Percentiles rank a stretch among this genome's conserved stretches.
Evolutionary conservation across 176 grass and related monocot genomes (phyloP).

Genomic region (Carex pumila): DNA sequence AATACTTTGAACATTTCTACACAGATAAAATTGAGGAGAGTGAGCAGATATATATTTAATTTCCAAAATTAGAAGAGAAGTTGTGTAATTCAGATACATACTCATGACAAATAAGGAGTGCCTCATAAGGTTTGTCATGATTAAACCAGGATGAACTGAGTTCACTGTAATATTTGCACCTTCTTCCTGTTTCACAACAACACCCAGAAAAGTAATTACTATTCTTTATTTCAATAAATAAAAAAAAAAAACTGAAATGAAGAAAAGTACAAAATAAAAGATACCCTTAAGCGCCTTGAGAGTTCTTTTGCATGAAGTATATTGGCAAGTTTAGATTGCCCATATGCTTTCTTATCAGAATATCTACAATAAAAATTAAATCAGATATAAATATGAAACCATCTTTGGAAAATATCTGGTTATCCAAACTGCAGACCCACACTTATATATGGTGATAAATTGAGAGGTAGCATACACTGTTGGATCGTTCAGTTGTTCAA

Average conservation of each 20-base stretch:
- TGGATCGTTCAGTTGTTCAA: conserved; percentile 59
- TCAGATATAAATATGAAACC: conserved; percentile 14
- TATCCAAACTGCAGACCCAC: neutral
- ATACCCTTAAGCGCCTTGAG: conserved; percentile 66
- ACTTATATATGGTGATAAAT: neutral
- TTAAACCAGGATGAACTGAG: conserved; percentile 88
- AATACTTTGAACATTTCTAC: conserved; percentile 49
- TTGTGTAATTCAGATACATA: conserved; percentile 29
- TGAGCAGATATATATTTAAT: neutral
- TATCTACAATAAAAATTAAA: conserved; percentile 43
- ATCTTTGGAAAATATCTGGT: neutral
- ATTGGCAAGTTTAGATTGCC: conserved; percentile 94
- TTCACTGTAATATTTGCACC: conserved; percentile 81
- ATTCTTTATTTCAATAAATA: conserved; percentile 9
- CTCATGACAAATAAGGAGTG: conserved; percentile 77
- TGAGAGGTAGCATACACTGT: conserved; percentile 38
- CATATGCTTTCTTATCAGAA: conserved; percentile 78
- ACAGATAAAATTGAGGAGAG: neutral
- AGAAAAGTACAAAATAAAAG: neutral
- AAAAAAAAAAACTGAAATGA: neutral
- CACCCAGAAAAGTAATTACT: conserved; percentile 5
- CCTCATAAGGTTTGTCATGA: conserved; percentile 96
- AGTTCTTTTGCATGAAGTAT: conserved; percentile 84
- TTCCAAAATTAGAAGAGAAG: neutral
- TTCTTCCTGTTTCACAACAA: conserved; percentile 51